Base-by-base conservation (phyloP, 1,139 yeast species). In the Hanseniaspora gamundiae region DNA sequence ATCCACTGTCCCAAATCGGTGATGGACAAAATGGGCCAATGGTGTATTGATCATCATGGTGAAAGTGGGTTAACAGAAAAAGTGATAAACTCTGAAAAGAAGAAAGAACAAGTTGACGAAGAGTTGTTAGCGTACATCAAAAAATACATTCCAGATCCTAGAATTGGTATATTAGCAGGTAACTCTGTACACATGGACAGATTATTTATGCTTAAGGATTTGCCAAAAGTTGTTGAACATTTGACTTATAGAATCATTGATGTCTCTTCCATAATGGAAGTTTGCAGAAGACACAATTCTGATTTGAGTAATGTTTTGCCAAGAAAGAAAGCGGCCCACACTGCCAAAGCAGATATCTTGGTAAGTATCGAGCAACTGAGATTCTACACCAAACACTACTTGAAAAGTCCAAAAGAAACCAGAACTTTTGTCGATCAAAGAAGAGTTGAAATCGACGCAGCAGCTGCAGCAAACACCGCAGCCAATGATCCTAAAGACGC, bases 101-200 rank as follows among this genome's bases (percentile, higher is more conserved):
- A 84, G 0, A 60, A 76, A 40, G 67, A 62, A 17, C 67, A 72
- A 39, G 96, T 85, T 1, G 81, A 86, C 51, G 46, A 52, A 0
- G 88, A 80, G 50, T 63, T 93, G 43, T 60, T 80, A 44, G 67
- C 58, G 4, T 91, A 85, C 58, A 66, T 93, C 41, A 61, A 70
- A 50, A 67, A 67, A 49, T 74, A 71, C 53, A 69, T 84, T 11
- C 74, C 76, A 1, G 69, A 67, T n/a, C 64, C 67, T 16, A 68
- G 74, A 7, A 57, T 61, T 4, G 95, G 84, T 1, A 63, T 91
- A 0, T 64, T 93, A 48, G 95, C 95, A 0, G 99, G 99, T 1
- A 91, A 88, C 56, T 74, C 94, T 0, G 78, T 93, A 22, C 96
- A 93, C 60, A 82, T 86, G 79, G 99, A 93, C 61, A 74, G 87